phyloP scores from a whole-genome alignment of 192 early-diverging fungal genomes.

The Gamsiella multidivaricata region DNA sequence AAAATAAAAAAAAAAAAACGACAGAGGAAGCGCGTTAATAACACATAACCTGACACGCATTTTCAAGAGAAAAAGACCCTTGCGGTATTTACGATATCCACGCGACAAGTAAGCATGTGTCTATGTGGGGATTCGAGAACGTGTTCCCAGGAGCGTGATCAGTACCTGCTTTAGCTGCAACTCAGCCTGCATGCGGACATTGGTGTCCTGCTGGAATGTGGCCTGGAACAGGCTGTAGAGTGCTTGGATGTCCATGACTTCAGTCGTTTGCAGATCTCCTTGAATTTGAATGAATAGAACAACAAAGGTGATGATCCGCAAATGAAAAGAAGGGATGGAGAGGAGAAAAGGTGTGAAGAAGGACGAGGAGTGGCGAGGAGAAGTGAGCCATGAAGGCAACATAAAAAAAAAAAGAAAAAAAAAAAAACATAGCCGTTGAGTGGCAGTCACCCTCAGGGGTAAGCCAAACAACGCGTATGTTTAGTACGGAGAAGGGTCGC shows the following conservation, averaged over 20 bases:
- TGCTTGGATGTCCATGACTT: slow-evolving; percentile 66
- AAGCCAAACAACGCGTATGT: too few relatives aligned
- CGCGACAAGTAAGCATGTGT: too few relatives aligned
- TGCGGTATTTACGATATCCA: neutral
- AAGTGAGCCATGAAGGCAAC: neutral
- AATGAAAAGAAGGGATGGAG: neutral
- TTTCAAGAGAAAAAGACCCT: neutral
- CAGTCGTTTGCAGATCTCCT: neutral
- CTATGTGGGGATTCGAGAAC: neutral
- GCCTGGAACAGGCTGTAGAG: slow-evolving; percentile 80
- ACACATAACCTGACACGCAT: neutral
- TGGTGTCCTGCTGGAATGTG: slow-evolving; percentile 82
- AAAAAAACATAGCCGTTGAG: neutral
- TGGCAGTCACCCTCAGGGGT: neutral
- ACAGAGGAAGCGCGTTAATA: neutral
- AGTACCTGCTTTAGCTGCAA: slow-evolving; percentile 78
- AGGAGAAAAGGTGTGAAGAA: neutral
- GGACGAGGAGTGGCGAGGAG: neutral
- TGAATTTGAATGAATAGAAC: too few relatives aligned
- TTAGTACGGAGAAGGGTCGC: too few relatives aligned
- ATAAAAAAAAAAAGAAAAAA: slow-evolving; percentile 27
- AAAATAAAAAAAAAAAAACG: neutral
- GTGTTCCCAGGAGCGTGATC: neutral
- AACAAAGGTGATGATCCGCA: neutral
- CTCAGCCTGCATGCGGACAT: slow-evolving; percentile 87